phyloP scores from a whole-genome alignment of 225 moss, liverwort and hornwort genomes.

The Neckera pumila region DNA sequence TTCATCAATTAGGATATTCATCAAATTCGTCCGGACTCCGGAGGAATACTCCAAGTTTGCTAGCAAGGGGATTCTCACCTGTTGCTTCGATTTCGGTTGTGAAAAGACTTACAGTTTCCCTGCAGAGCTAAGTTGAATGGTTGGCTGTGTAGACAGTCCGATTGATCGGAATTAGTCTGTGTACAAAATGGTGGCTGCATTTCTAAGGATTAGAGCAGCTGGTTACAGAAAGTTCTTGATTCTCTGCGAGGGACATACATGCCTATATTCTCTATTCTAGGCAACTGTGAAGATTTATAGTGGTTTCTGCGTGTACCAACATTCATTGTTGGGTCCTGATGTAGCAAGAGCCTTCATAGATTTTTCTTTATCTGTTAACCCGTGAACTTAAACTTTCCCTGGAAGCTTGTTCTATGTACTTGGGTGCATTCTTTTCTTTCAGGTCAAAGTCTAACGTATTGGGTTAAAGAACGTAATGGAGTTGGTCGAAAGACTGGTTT shows the following conservation, averaged over 20 bases:
- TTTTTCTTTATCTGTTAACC: background rate
- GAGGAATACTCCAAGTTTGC: background rate
- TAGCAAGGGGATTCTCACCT: background rate
- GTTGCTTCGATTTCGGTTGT: background rate
- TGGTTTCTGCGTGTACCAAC: background rate
- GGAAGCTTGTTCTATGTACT: background rate
- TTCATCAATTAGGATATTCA: background rate
- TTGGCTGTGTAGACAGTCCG: background rate
- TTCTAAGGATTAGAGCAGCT: background rate
- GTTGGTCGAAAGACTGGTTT: background rate
- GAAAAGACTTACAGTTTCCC: background rate
- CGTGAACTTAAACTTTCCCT: background rate
- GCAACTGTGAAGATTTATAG: background rate
- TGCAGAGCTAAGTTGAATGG: background rate
- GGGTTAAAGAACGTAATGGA: background rate
- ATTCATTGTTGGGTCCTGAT: background rate
- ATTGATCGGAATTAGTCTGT: background rate
- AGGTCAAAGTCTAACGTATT: too few relatives aligned
- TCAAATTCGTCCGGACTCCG: too few relatives aligned
- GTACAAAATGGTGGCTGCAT: background rate
- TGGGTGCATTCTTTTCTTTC: background rate
- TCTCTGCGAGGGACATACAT: background rate
- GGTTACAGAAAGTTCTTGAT: background rate
- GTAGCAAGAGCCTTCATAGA: background rate
- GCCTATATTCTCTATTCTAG: background rate